phyloP scores from a whole-genome alignment of 2,329 filamentous ascomycete genomes.

The Biscogniauxia marginata region DNA sequence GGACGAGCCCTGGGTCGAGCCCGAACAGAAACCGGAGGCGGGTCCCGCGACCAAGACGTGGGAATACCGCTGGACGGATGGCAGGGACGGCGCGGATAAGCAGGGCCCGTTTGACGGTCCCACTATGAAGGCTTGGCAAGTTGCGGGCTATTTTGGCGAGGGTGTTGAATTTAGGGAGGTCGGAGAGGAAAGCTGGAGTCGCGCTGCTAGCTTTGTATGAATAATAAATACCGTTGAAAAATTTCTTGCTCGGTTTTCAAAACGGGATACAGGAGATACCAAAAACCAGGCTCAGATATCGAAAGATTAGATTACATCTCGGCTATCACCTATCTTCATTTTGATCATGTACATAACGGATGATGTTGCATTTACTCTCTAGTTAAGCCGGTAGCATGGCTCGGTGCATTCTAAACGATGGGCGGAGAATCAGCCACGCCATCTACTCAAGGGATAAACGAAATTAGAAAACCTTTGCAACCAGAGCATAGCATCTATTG shows the following conservation, averaged over 20 bases:
- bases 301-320: background rate
- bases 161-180: slow-evolving; percentile 75
- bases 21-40: slow-evolving; percentile 30
- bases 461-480: too few relatives aligned
- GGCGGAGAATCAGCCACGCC: too few relatives aligned
- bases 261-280: background rate
- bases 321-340: background rate
- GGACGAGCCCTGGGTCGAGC: slow-evolving; percentile 76
- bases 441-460: too few relatives aligned
- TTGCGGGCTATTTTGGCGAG: slow-evolving; percentile 89
- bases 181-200: slow-evolving; percentile 56
- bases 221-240: background rate
- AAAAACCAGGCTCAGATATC: background rate
- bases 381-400: too few relatives aligned
- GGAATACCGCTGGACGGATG: slow-evolving; percentile 93
- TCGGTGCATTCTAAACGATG: too few relatives aligned
- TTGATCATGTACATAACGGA: too few relatives aligned
- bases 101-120: slow-evolving; percentile 85
- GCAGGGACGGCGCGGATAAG: slow-evolving; percentile 71
- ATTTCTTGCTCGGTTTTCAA: background rate
- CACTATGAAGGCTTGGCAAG: slow-evolving; percentile 89
- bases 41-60: slow-evolving; percentile 53
- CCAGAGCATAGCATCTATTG: too few relatives aligned
- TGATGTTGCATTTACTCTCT: too few relatives aligned
- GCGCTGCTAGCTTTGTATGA: slow-evolving; percentile 51